phyloP scores from a whole-genome alignment of 2,329 filamentous ascomycete species.

The Hypomyces perniciosus region DNA sequence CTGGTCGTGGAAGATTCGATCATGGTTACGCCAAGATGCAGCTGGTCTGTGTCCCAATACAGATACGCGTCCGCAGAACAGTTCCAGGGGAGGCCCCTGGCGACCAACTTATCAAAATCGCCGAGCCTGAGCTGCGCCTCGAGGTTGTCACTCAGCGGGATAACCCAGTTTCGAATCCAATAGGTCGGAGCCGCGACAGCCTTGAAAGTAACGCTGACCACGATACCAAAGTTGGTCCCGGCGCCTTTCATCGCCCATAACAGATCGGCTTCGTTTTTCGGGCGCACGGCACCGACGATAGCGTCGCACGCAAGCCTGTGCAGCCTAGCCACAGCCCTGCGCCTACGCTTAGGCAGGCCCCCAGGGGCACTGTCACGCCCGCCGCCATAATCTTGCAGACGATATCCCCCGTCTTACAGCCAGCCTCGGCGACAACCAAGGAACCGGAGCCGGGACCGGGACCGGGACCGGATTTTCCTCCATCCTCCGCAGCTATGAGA shows the following conservation, averaged over 20 bases:
- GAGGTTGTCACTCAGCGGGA: slow-evolving; percentile 25
- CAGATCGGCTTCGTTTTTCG: slow-evolving; percentile 44
- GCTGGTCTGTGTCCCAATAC: slow-evolving; percentile 38
- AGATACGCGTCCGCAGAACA: slow-evolving; percentile 52
- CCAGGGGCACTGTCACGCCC: slow-evolving; percentile 52
- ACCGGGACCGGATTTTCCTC: slow-evolving; percentile 14
- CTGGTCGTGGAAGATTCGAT: slow-evolving; percentile 33
- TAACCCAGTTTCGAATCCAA: slow-evolving; percentile 33
- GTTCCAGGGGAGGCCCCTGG: slow-evolving; percentile 33
- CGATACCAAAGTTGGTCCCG: slow-evolving; percentile 54
- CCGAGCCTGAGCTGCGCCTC: slow-evolving; percentile 29
- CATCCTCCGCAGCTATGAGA: slow-evolving; percentile 20
- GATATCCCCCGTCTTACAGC: slow-evolving; percentile 52
- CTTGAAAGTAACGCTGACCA: slow-evolving; percentile 48
- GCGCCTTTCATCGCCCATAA: slow-evolving; percentile 55
- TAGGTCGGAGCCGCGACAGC: slow-evolving; percentile 38
- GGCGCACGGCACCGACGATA: slow-evolving; percentile 52
- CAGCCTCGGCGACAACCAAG: slow-evolving; percentile 46
- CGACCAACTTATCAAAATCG: slow-evolving; percentile 34
- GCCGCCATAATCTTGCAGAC: slow-evolving; percentile 38
- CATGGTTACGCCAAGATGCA: slow-evolving; percentile 48
- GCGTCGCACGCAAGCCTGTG: slow-evolving; percentile 54
- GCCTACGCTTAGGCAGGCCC: slow-evolving; percentile 57
- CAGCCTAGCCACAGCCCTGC: slow-evolving; percentile 51
- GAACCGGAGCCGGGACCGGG: slow-evolving; percentile 11